Base-by-base conservation (phyloP, 2,329 filamentous ascomycete genomes). In the Emergomyces orientalis region DNA sequence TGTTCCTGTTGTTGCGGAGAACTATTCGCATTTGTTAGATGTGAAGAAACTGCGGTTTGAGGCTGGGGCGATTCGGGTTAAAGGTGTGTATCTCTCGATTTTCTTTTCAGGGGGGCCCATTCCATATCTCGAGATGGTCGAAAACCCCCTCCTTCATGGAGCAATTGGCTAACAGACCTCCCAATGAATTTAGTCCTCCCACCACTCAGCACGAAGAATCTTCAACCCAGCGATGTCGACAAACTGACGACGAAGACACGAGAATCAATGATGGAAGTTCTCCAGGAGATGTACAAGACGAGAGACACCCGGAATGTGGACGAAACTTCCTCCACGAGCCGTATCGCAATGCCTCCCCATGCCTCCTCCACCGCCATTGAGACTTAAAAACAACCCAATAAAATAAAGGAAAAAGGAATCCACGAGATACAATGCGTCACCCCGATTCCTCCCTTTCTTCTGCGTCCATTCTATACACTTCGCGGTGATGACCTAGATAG, bases 1-100 rank as follows among this genome's bases (percentile, higher is more conserved):
- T 70, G 88, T 99, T 3, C 94, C 94, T 0, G 83, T 95, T 43
- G 88, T 91, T 56, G 84, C 86, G 37, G 88, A 89, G 73, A 92
- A 91, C 77, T 93, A 93, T 75, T 87, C 87, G 69, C 84, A 91
- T 72, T 72, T 92, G 41, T 77, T 92, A 66, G 86, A 85, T 69
- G 76, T 86, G 68, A 86, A 86, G 76, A 79, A 80, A 54, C 72
- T 84, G 68, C 79, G 84, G 49, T 93, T 93, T 71, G 85, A 83
- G 54, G 75, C 84, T 0, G 89, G 89, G 52, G 81, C 76, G 52
- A 86, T 97, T 64, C 89, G 89, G 14, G 80, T 91, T 65, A 91
- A 89, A 79, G 86, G 89, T 90, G 74, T 64, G 80, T 49, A 64
- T 60, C 62, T 59, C 68, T n/a, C 4, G 13, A 9, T n/a, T 30